phyloP scores from a whole-genome alignment of 345 rosid species.

The Melaleuca quinquenervia region DNA sequence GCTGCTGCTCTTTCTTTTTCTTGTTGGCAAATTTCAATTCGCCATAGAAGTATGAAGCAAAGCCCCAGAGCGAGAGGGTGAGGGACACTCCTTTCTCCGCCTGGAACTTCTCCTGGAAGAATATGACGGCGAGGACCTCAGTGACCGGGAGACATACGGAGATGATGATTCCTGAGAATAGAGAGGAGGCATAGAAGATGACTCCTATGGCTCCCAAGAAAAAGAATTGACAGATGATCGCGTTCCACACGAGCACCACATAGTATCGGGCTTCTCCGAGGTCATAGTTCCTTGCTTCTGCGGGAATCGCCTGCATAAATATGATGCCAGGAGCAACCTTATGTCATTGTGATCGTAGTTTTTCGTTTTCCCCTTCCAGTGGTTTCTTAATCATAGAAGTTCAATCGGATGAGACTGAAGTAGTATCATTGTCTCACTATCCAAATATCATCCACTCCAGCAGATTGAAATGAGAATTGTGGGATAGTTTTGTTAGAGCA shows the following conservation, averaged over 20 bases:
- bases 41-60: slow-evolving; percentile 56
- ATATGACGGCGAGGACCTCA: slow-evolving; percentile 55
- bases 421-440: background rate
- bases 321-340: no score
- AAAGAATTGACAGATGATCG: slow-evolving; percentile 39
- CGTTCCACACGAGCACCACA: slow-evolving; percentile 19
- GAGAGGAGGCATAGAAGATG: slow-evolving; percentile 47
- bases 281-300: slow-evolving; percentile 43
- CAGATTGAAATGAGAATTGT: background rate
- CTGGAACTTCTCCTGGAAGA: slow-evolving; percentile 49
- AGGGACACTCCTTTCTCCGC: slow-evolving; percentile 63
- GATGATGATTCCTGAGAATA: slow-evolving; percentile 40
- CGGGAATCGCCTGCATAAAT: slow-evolving; percentile 33
- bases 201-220: slow-evolving; percentile 61
- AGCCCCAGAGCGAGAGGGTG: slow-evolving; percentile 67
- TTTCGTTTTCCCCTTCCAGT: background rate
- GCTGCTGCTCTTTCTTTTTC: background rate
- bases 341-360: background rate
- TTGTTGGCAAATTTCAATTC: slow-evolving; percentile 28
- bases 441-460: background rate
- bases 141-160: slow-evolving; percentile 43
- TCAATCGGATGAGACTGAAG: background rate
- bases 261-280: slow-evolving; percentile 49
- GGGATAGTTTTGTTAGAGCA: background rate
- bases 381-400: background rate